Base-by-base conservation (phyloP, 2,329 filamentous ascomycete genomes). In the Penicillium corylophilum region DNA sequence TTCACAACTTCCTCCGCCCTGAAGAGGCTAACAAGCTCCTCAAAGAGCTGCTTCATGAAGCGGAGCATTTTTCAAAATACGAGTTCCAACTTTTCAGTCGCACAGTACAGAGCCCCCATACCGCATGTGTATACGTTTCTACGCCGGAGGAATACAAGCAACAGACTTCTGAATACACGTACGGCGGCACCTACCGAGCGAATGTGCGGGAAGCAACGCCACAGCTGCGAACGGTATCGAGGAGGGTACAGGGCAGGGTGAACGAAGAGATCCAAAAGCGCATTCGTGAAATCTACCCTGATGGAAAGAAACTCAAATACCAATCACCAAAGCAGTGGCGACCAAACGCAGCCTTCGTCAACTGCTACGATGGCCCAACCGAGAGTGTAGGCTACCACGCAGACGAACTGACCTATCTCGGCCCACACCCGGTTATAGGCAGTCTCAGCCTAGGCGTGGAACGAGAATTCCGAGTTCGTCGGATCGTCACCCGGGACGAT, bases 321-420 rank as follows among this genome's bases (percentile, higher is more conserved):
- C 92, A 96, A 65, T 88, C 86, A 0, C 81, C 89, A 0, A 71
- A 81, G 0, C 73, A 79, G 0, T 97, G 93, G 92, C 76, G 77
- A 8, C 89, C 93, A 9, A 97, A 97, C 66, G 90, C 90, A 0
- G 90, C 92, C 0, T 93, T 96, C 65, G 92, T 95, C 15, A 99
- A 99, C 70, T 95, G 90, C 75, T 99, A 99, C 70, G 79, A 86
- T 62, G 92, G 92, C 0, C 86, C 84, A 0, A 79, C 84, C 10
- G 84, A 97, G 73, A 90, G 80, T 54, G 92, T 97, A 0, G 94
- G 94, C 28, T 97, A 90, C 73, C 94, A 99, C 71, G 86, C 88
- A 31, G 94, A 99, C 67, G 89, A 96, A 63, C 79, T 96, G 15
- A 96, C 93, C 0, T 97, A 97, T 65, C 81, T 97, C 1, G 94